Evolutionary conservation across 805 yeast genomes (phyloP), one percentile per base, ranked within the genome.

Genomic region (Candida lessepsii): DNA sequence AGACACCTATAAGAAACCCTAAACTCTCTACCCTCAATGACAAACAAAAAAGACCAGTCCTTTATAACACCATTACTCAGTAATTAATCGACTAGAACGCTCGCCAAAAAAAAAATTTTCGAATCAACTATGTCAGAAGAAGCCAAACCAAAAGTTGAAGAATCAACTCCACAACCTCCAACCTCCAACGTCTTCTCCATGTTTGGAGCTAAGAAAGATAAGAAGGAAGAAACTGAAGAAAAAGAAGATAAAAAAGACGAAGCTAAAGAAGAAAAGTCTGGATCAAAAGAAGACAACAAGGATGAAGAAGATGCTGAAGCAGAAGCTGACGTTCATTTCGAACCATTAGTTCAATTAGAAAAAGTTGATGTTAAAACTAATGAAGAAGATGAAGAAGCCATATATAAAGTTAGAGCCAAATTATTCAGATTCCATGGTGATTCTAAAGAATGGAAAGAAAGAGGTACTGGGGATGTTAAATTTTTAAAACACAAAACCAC

Each of bases 391-490:
- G 61, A 55, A 45, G 58, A 57, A 41, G 61, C 58, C 5, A 54
- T 58, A 36, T 50, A 51, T 44, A 93, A 93, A 70, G 87, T 86
- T 53, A 79, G 99, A 62, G 97, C 99, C 52, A 93, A 93, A 70
- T 75, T 93, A 60, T 93, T 91, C 76, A 85, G 88, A 69, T 91
- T 85, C 73, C 82, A 82, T 56, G 76, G 81, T 30, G 96, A 88
- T 45, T 56, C 81, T 39, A 83, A 83, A 59, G 98, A 93, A 70
- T 93, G 99, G 99, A 93, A 93, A 68, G 99, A 93, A 76, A 86
- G 99, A 75, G 99, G 99, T 56, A 88, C 96, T 25, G 99, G 99
- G 59, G 99, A 93, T 60, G 96, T 89, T 56, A 88, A 93, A 70
- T 87, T 93, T 68, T 80, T 93, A 63, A 76, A 91, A 73, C 96